Conservation (phyloP, 1,139 yeast genomes). For the Debaryomyces coudertii region DNA sequence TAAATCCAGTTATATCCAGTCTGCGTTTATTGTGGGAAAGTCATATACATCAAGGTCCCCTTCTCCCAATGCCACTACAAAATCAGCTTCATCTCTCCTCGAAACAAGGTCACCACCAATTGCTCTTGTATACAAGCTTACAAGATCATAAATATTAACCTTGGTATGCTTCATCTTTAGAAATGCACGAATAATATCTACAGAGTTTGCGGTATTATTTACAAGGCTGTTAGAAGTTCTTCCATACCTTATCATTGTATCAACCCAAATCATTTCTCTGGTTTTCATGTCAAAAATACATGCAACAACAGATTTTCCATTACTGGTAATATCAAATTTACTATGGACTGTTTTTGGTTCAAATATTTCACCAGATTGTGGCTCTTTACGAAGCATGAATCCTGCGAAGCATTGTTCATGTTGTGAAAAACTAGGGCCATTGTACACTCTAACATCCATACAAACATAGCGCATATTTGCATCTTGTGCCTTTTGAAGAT, state of each 20-base stretch:
- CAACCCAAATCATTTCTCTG: slow-evolving; percentile 15
- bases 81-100: slow-evolving; percentile 13
- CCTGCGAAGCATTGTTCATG: slow-evolving; percentile 17
- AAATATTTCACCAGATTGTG: slow-evolving; percentile 13
- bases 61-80: slow-evolving; percentile 15
- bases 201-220: neutral
- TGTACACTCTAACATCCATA: slow-evolving; percentile 14
- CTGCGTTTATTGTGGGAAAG: slow-evolving; percentile 10
- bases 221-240: neutral
- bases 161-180: slow-evolving; percentile 4
- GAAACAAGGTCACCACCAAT: slow-evolving; percentile 12
- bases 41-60: slow-evolving; percentile 15
- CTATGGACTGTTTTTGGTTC: slow-evolving; percentile 15
- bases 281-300: slow-evolving; percentile 15
- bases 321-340: slow-evolving; percentile 14
- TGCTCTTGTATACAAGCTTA: slow-evolving; percentile 12
- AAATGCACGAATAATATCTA: neutral
- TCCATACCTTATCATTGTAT: slow-evolving; percentile 1
- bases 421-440: neutral
- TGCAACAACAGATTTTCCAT: neutral
- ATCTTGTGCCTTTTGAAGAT: slow-evolving; percentile 9
- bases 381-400: slow-evolving; percentile 13
- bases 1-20: too few relatives aligned
- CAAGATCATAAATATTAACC: slow-evolving; percentile 7
- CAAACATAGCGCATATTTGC: slow-evolving; percentile 13